phyloP scores from a whole-genome alignment of 1,284 basidiomycete genomes.

The Microbotryomycetes sp. region DNA sequence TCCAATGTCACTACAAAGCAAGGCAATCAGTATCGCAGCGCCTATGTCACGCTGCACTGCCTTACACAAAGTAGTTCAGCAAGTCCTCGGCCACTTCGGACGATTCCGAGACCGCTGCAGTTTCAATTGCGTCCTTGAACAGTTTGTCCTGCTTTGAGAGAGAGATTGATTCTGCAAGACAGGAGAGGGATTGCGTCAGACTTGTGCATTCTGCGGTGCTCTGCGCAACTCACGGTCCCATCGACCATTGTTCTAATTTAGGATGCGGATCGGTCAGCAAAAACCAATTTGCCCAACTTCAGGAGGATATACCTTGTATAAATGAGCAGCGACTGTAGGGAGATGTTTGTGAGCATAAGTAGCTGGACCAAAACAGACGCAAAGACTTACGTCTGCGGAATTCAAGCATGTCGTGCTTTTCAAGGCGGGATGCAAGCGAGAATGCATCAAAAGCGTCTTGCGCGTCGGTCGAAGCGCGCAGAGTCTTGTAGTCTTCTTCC shows the following conservation, averaged over 20 bases:
- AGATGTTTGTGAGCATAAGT: not conserved
- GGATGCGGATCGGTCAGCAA: not conserved
- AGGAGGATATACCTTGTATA: slow-evolving; percentile 81
- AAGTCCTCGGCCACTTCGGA: slow-evolving; percentile 89
- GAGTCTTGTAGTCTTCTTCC: slow-evolving; percentile 96
- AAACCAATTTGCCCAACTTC: too few species aligned
- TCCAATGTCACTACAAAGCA: slow-evolving; percentile 60
- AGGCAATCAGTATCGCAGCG: slow-evolving; percentile 48
- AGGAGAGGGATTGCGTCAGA: not conserved
- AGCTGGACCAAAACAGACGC: not conserved
- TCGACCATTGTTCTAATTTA: slow-evolving; percentile 65
- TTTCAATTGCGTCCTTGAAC: slow-evolving; percentile 92
- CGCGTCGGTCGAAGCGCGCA: slow-evolving; percentile 91
- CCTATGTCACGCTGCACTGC: not conserved
- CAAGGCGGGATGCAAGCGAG: slow-evolving; percentile 73
- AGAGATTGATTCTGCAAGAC: slow-evolving; percentile 66
- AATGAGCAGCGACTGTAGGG: slow-evolving; percentile 66
- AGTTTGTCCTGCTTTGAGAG: slow-evolving; percentile 93
- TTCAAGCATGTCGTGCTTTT: slow-evolving; percentile 86
- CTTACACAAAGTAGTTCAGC: slow-evolving; percentile 54
- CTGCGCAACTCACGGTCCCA: slow-evolving; percentile 55
- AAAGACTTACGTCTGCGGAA: slow-evolving; percentile 59
- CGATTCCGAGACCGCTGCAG: slow-evolving; percentile 71
- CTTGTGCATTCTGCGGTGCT: too few species aligned
- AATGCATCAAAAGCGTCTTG: slow-evolving; percentile 98